These are phyloP conservation scores for Trichophaea hybrida DNA, from an alignment of 2,329 filamentous ascomycete species.

Conservation along the genomic window DNA sequence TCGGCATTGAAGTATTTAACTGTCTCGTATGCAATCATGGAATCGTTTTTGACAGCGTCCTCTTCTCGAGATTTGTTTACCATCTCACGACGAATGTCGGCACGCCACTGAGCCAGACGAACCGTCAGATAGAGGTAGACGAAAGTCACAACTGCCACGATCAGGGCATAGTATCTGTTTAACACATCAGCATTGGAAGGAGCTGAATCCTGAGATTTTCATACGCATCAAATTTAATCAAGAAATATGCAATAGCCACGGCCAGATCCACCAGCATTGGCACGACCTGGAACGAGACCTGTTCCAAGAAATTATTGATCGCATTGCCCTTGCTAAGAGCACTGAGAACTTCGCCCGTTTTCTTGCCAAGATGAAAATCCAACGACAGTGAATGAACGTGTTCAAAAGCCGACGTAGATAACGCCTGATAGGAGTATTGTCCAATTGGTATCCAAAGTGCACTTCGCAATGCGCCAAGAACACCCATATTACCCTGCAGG, in stretches of 20 bases:
- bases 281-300: constrained; percentile 87
- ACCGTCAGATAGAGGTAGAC: constrained; percentile 95
- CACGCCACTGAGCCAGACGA: constrained; percentile 83
- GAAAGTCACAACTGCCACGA: constrained; percentile 81
- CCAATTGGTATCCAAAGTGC: constrained; percentile 92
- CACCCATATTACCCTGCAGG: constrained; percentile 75
- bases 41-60: constrained; percentile 96
- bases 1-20: constrained; percentile 86
- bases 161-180: constrained; percentile 59
- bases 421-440: constrained; percentile 87
- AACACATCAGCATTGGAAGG: constrained; percentile 1
- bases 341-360: constrained; percentile 88
- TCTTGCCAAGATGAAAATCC: constrained; percentile 92
- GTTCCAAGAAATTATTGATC: constrained; percentile 92
- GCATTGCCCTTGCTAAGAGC: constrained; percentile 90
- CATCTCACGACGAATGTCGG: constrained; percentile 82
- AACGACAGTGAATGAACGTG: constrained; percentile 90
- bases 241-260: constrained; percentile 71
- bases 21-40: constrained; percentile 95
- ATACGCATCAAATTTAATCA: constrained; percentile 57
- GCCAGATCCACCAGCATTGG: constrained; percentile 87
- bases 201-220: not conserved
- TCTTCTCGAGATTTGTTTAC: constrained; percentile 89
- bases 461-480: constrained; percentile 68
- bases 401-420: constrained; percentile 91